Base-by-base conservation (phyloP, 257 asterid species). In the Nicotiana paniculata region DNA sequence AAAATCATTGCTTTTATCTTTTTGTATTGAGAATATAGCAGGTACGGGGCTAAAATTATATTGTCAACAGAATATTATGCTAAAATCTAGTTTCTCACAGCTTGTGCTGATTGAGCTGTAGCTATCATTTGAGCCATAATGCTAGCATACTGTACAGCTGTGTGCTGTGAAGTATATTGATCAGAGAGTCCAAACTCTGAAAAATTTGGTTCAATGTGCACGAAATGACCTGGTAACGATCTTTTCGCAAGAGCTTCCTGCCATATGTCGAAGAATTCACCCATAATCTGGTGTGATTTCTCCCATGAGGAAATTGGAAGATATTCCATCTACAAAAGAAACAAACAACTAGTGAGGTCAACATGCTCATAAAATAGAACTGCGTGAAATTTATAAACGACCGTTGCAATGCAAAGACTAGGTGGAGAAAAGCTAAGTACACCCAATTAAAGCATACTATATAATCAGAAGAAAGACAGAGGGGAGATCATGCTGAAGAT, bases 171-270 rank as follows among this genome's bases (percentile, higher is more conserved):
- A 4, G 93, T 81, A 63, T 96, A 96, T 55, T 89, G 93, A 80
- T 96, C 99, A 0, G 86, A 51, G 21, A 96, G 97, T 78, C 97
- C 97, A 72, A 82, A 94, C 84, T 96, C 98, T 17, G 90, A 43
- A 35, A 94, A 96, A 87, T 64, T 94, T 3, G 98, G 97, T 77
- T 93, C 99, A 12, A 85, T 89, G 84, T 96, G 99, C 81, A 91
- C 93, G 67, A 96, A 94, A 87, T 96, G 99, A 85, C 99, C 98
- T 1, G 97, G 96, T 59, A 94, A 82, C 18, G 97, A 93, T 89
- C 98, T 89, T 87, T 90, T 94, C 9, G 91, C 84, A 33, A 96
- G 91, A 55, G 96, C 91, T 82, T 96, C 99, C 67, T 89, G 93
- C 99, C 97, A 94, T 43, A 93, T 86, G 75, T 96, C 97, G 13